These are phyloP conservation scores for Hymenotorrendiella dingleyae DNA, from an alignment of 2,329 filamentous ascomycete species.

Conservation along the genomic window DNA sequence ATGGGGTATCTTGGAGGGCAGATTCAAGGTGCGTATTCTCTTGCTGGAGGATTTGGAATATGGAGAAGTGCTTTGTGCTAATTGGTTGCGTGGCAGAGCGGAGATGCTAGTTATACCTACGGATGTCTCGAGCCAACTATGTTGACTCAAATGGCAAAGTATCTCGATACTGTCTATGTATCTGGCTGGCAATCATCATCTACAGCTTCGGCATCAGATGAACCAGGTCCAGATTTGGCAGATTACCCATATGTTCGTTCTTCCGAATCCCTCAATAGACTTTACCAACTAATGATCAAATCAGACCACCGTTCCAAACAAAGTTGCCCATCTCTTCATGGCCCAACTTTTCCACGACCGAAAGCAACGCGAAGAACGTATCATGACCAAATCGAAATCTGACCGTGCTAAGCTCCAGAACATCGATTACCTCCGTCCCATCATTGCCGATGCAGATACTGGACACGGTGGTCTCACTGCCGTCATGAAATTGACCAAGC, in stretches of 20 bases:
- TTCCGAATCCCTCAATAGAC: neutral
- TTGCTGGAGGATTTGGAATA: neutral
- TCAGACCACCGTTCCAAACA: conserved; percentile 95
- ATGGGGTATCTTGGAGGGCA: conserved; percentile 80
- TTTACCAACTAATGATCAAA: conserved; percentile 9
- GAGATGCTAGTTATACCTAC: conserved; percentile 88
- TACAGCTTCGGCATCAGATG: conserved; percentile 88
- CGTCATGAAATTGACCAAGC: conserved; percentile 98
- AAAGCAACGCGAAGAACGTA: conserved; percentile 93
- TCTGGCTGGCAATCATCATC: conserved; percentile 99
- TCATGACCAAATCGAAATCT: conserved; percentile 62
- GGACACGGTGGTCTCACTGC: conserved; percentile 97
- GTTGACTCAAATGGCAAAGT: conserved; percentile 99
- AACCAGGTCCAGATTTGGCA: conserved; percentile 94
- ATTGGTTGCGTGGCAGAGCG: conserved; percentile 48
- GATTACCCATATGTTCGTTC: conserved; percentile 83
- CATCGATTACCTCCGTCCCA: conserved; percentile 89
- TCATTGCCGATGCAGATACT: conserved; percentile 94
- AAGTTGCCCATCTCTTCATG: conserved; percentile 96
- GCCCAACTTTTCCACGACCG: conserved; percentile 99
- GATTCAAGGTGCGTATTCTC: conserved; percentile 63
- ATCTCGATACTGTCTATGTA: conserved; percentile 96
- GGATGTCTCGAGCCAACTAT: conserved; percentile 97
- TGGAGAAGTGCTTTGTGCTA: conserved; percentile 9
- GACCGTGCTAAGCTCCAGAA: conserved; percentile 70